Evolutionary conservation across 257 asterid species (phyloP).

Genomic region (Gynochthodes officinalis): DNA sequence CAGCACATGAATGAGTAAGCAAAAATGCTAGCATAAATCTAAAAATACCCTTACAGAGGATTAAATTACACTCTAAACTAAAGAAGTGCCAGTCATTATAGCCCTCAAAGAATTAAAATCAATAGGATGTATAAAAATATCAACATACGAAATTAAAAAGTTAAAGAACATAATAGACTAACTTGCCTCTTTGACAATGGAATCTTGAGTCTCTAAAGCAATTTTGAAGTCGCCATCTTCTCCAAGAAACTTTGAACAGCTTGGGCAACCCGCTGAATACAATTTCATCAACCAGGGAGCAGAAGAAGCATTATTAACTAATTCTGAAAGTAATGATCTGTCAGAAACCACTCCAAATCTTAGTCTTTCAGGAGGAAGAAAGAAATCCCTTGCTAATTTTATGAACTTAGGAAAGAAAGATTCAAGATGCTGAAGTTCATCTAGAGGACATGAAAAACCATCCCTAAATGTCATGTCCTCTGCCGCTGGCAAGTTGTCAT

Average conservation of each 20-base stretch:
- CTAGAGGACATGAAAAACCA: slow-evolving; percentile 47
- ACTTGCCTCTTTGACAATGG: slow-evolving; percentile 76
- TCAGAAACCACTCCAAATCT: slow-evolving; percentile 67
- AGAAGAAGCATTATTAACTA: slow-evolving; percentile 54
- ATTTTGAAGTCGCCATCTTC: slow-evolving; percentile 61
- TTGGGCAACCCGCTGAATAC: slow-evolving; percentile 64
- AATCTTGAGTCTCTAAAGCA: slow-evolving; percentile 49
- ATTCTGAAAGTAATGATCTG: slow-evolving; percentile 57
- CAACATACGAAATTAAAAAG: background rate
- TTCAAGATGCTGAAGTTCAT: slow-evolving; percentile 58
- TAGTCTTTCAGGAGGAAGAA: slow-evolving; percentile 77
- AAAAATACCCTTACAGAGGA: background rate
- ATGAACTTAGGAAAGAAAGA: slow-evolving; percentile 59
- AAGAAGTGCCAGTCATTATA: background rate
- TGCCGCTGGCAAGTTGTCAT: slow-evolving; percentile 36
- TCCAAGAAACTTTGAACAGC: slow-evolving; percentile 58
- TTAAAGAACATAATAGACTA: slow-evolving; percentile 12
- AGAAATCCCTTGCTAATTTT: slow-evolving; percentile 55
- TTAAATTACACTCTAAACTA: background rate
- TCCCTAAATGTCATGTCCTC: slow-evolving; percentile 37
- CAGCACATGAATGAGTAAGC: background rate
- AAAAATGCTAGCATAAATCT: background rate
- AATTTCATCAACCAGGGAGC: slow-evolving; percentile 58
- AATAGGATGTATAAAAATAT: background rate
- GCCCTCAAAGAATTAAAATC: too few species aligned